Evolutionary conservation across 108 stramenopile species (phyloP).

Genomic region (Conticribra weissflogii): DNA sequence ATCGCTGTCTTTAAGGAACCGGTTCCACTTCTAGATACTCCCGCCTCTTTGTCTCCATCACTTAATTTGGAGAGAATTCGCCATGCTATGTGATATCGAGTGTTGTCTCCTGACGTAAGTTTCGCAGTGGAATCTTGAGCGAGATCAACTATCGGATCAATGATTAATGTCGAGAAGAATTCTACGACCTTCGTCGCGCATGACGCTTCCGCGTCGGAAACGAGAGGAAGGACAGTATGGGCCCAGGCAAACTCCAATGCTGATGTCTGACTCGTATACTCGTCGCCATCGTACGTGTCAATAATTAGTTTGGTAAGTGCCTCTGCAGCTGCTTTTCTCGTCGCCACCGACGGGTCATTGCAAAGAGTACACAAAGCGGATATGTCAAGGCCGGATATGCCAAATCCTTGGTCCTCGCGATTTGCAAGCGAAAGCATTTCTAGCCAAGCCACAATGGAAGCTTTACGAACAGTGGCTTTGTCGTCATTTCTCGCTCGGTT

Average conservation of each 20-base stretch:
- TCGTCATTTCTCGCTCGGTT: constrained; percentile 69
- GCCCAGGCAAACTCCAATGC: constrained; percentile 70
- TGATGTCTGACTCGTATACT: constrained; percentile 34
- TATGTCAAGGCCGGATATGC: constrained; percentile 58
- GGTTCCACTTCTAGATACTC: constrained; percentile 52
- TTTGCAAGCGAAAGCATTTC: constrained; percentile 53
- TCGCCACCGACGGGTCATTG: constrained; percentile 68
- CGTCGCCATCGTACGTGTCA: constrained; percentile 29
- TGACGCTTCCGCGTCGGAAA: constrained; percentile 67
- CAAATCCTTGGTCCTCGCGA: constrained; percentile 21
- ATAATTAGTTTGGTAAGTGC: constrained; percentile 65
- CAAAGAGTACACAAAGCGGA: constrained; percentile 63
- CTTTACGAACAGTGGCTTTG: constrained; percentile 72
- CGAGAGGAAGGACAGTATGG: constrained; percentile 72
- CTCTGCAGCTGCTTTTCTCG: constrained; percentile 77
- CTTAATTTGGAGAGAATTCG: constrained; percentile 66
- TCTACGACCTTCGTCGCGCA: constrained; percentile 67
- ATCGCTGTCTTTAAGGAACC: constrained; percentile 64
- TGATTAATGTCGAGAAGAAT: constrained; percentile 55
- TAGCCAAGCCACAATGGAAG: constrained; percentile 61
- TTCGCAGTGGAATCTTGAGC: constrained; percentile 8
- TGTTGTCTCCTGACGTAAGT: constrained; percentile 15
- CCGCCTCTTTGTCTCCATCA: constrained; percentile 51
- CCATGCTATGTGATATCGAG: constrained; percentile 55
- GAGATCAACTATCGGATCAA: constrained; percentile 64